These are phyloP conservation scores for Lactifluus subvellereus DNA, from an alignment of 768 basidiomycete genomes.

Conservation along the genomic window DNA sequence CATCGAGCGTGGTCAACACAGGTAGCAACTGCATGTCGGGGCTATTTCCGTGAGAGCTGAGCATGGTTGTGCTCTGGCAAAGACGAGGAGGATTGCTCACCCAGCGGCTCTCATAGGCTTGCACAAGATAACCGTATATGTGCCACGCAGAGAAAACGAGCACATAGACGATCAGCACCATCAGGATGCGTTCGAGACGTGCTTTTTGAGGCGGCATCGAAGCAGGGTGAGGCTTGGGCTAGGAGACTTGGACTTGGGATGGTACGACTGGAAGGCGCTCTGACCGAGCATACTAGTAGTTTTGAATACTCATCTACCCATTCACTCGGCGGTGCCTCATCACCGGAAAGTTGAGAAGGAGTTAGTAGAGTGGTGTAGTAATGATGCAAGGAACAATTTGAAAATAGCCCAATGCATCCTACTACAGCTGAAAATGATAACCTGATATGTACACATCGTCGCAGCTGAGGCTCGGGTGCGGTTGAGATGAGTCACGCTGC, in stretches of 20 bases:
- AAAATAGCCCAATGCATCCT: too few relatives aligned
- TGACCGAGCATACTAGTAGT: too few relatives aligned
- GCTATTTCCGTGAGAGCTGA: background rate
- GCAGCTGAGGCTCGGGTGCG: too few relatives aligned
- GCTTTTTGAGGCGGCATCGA: background rate
- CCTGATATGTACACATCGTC: too few relatives aligned
- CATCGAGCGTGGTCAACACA: conserved; percentile 3
- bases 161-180: background rate
- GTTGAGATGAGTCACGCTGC: too few relatives aligned
- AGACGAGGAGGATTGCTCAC: background rate
- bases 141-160: background rate
- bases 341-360: too few relatives aligned
- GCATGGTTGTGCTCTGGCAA: too few relatives aligned
- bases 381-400: too few relatives aligned
- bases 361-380: too few relatives aligned
- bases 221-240: background rate
- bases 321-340: too few relatives aligned
- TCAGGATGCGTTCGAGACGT: background rate
- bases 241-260: background rate
- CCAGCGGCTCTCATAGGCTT: background rate
- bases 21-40: background rate
- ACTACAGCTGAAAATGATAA: too few relatives aligned
- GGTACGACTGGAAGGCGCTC: background rate
- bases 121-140: background rate
- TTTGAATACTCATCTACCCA: too few relatives aligned